Conservation (phyloP, 2,329 filamentous ascomycete genomes). For the Cercospora beticola region DNA sequence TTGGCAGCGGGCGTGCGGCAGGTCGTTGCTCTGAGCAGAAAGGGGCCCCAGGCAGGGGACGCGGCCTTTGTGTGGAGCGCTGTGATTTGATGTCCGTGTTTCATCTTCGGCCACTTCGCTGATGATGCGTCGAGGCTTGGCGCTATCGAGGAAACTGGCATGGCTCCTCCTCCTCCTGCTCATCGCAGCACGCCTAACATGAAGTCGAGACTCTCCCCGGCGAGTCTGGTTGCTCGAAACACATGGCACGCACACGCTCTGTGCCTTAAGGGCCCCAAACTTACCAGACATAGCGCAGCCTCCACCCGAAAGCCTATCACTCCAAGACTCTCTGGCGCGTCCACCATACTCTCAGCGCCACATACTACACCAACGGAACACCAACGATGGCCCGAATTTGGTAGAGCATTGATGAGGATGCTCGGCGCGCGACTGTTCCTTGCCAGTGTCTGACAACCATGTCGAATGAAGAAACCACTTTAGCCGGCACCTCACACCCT, state of each 20-base stretch:
- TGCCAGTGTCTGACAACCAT: not conserved
- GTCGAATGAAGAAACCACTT: not conserved
- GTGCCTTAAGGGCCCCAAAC: not conserved
- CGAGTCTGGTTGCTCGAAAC: not conserved
- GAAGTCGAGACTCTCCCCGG: not conserved
- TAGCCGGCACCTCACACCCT: not conserved
- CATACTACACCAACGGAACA: not conserved
- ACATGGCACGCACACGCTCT: not conserved
- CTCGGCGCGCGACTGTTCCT: not conserved
- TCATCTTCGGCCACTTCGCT: not conserved
- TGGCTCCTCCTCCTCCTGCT: not conserved
- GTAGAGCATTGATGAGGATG: not conserved
- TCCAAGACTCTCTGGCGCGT: not conserved
- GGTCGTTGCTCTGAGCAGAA: not conserved
- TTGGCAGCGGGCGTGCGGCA: not conserved
- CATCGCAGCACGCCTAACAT: not conserved
- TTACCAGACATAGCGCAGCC: not conserved
- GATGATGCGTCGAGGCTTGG: not conserved
- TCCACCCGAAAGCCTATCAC: not conserved
- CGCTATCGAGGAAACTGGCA: not conserved
- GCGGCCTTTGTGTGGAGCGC: not conserved
- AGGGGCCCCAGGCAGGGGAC: not conserved
- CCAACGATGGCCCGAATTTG: not conserved
- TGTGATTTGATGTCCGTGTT: not conserved
- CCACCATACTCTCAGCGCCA: not conserved